Evolutionary conservation across 306 rosid genomes (phyloP), one percentile per base, ranked within the genome.

Genomic region (Fragaria ananassa): DNA sequence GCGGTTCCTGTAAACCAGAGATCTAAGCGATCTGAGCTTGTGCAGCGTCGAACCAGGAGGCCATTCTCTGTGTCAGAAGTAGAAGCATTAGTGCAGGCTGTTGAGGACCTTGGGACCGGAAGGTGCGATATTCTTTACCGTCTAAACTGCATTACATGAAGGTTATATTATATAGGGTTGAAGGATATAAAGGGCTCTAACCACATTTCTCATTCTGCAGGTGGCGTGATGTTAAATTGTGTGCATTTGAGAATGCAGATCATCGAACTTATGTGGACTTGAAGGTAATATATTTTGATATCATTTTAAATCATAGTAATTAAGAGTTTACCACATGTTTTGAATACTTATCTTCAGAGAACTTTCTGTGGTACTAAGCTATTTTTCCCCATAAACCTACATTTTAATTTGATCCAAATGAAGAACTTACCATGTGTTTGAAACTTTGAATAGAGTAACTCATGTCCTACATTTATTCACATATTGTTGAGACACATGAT

Each of bases 181-280:
- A 12, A 61, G n/a, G 63, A 53, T 75, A 70, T 46, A 21, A 41
- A 2, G 57, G 77, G 60, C 39, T 72, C 78, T 83, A 74, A 87
- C 23, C 0, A 51, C 74, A 77, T 72, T 81, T 62, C 37, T 66
- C 80, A 18, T 37, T 54, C 27, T 75, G 78, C 85, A 94, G 97
- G 90, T 95, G 98, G 98, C 97, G 98, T 35, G 98, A 95, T 81
- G 98, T 95, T 46, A 95, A 95, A 86, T 46, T 91, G 75, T 87
- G 87, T 46, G 83, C 93, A 54, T 94, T 95, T 78, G 98, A 95
- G 84, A 76, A 86, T 77, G 98, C 98, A 46, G 96, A 90, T 74
- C 95, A 95, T 81, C 96, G 98, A 75, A 95, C 97, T 72, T 95
- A 95, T 25, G 98, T 92, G 41, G 97, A 95, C 83, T 85, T 95